Conservation (phyloP, 2,329 filamentous ascomycete species). For the Colletotrichum brevisporum region DNA sequence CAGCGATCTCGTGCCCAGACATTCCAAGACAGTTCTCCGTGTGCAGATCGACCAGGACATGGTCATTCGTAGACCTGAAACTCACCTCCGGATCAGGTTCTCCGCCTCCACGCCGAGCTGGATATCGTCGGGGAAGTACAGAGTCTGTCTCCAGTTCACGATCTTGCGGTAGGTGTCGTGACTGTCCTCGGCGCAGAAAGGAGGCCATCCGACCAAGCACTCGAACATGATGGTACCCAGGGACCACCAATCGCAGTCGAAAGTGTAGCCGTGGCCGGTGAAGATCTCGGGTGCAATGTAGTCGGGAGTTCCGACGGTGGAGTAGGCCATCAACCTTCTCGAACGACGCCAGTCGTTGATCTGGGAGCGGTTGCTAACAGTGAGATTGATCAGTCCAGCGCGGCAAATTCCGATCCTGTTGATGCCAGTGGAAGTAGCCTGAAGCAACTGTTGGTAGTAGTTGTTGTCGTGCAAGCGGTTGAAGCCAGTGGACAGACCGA, state of each 20-base stretch:
- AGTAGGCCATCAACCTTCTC: constrained; percentile 95
- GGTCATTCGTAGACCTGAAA: constrained; percentile 41
- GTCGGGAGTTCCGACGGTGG: constrained; percentile 96
- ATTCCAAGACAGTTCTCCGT: constrained; percentile 90
- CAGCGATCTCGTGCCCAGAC: constrained; percentile 93
- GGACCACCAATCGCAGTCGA: constrained; percentile 99
- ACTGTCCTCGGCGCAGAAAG: constrained; percentile 97
- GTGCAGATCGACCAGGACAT: constrained; percentile 82
- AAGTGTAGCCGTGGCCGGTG: constrained; percentile 94
- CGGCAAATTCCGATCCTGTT: no score
- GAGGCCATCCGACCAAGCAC: constrained; percentile 97
- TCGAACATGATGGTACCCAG: constrained; percentile 99
- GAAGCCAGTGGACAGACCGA: constrained; percentile 97
- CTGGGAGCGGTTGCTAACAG: constrained; percentile 95
- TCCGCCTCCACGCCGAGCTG: constrained; percentile 90
- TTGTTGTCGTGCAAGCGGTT: constrained; percentile 98
- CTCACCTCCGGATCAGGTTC: constrained; percentile 90
- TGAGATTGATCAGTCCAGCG: constrained; percentile 99
- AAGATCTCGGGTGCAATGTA: constrained; percentile 99
- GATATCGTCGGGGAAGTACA: constrained; percentile 98
- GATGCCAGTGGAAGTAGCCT: no score
- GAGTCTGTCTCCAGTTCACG: constrained; percentile 95
- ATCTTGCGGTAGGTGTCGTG: constrained; percentile 99
- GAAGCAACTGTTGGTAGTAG: constrained; percentile 97
- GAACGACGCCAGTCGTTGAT: constrained; percentile 99